Evolutionary conservation across 176 grass and related monocot genomes (phyloP), one percentile per base, ranked within the genome.

Genomic region (Ensete glaucum): DNA sequence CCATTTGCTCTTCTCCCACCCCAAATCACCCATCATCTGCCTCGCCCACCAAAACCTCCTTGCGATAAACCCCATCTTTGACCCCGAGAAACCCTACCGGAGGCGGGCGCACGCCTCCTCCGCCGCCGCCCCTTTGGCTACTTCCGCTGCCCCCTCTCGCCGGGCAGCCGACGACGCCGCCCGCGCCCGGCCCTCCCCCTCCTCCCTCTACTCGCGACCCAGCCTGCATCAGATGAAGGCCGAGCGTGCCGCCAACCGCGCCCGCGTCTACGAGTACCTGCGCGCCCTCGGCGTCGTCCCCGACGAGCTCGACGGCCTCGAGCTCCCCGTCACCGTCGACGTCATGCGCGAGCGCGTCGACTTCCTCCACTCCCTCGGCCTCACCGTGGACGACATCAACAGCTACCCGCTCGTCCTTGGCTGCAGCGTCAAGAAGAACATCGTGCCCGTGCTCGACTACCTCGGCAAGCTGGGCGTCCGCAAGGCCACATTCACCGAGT

Each of bases 361-460:
- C 52, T 92, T 92, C 81, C 81, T 92, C 56, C 73, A 22, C 53
- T 80, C 78, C 21, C 78, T 80, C 48, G 78, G 78, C 15, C 58
- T 80, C 48, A 63, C 69, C 69, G 69, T 53, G 60, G 79, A 77
- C 0, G 89, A 92, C 84, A 80, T 92, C 76, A 82, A 80, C 63
- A 81, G 78, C n/a, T 92, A 92, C 81, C 89, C 89, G 14, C 86
- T 92, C 76, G 83, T 80, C 15, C 89, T 92, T 66, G 86, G 89
- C 34, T 92, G 89, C 78, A 92, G 89, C 81, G 86, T 92, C 49
- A 87, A 85, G 79, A 92, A 92, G 86, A 92, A 92, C 76, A 92
- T 92, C 86, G 79, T 92, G 59, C 89, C 89, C 49, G 89, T 92
- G 67, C 89, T 92, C 86, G 89, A 92, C 79, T 92, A 84, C 78